Conservation (phyloP, 2,329 filamentous ascomycete species). For the Fonsecaea pedrosoi region DNA sequence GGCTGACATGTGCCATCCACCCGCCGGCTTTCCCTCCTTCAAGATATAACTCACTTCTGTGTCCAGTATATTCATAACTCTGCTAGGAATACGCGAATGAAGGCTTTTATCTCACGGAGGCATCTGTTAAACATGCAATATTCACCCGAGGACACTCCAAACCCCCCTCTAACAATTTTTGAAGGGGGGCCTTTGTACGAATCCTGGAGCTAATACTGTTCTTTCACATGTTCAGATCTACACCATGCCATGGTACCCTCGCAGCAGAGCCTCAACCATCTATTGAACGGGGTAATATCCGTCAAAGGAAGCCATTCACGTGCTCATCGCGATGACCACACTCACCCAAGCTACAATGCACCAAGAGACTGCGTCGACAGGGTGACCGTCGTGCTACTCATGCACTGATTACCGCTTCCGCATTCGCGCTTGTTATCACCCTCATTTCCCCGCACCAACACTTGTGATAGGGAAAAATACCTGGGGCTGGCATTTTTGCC, state of each 20-base stretch:
- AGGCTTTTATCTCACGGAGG: background rate
- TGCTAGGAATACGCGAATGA: background rate
- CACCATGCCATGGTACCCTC: background rate
- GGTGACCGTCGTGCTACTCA: background rate
- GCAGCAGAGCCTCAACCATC: background rate
- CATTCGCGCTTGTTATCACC: background rate
- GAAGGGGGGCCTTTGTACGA: background rate
- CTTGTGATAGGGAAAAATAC: background rate
- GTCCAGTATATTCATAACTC: background rate
- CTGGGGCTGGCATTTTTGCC: background rate
- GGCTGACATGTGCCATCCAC: conserved; percentile 6
- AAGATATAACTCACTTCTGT: background rate
- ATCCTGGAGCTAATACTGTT: background rate
- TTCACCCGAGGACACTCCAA: background rate
- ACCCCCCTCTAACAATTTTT: background rate
- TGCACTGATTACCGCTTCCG: conserved; percentile 1
- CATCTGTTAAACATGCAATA: background rate
- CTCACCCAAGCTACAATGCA: background rate
- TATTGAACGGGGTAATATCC: background rate
- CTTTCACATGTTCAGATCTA: conserved; percentile 2
- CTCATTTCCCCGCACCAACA: conserved; percentile 2
- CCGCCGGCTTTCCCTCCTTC: background rate
- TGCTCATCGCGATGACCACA: background rate
- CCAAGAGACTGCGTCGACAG: background rate
- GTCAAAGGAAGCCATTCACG: background rate